Conservation (phyloP, 1,284 basidiomycete species). For the Apiotrichum gracile region DNA sequence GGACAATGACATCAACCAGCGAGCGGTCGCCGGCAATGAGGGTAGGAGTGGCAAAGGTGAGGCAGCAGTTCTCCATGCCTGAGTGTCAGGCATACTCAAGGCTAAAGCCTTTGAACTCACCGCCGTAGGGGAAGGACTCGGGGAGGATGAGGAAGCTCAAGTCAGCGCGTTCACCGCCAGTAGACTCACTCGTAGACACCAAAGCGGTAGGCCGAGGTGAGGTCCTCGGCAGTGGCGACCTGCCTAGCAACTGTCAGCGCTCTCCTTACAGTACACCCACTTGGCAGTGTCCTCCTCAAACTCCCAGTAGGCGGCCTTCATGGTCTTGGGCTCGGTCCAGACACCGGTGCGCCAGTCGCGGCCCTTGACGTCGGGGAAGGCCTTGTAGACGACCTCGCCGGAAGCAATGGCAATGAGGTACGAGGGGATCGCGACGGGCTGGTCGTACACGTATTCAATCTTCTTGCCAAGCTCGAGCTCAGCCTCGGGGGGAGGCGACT, state of each 20-base stretch:
- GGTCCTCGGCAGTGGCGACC: constrained; percentile 64
- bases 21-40: constrained; percentile 75
- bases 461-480: constrained; percentile 62
- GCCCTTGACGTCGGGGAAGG: constrained; percentile 58
- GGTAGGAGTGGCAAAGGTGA: constrained; percentile 82
- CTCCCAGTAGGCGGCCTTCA: constrained; percentile 78
- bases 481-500: constrained; percentile 63
- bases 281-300: constrained; percentile 76
- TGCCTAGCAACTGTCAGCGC: constrained; percentile 6
- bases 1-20: constrained; percentile 77
- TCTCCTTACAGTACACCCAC: constrained; percentile 42
- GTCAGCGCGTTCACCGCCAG: background rate
- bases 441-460: constrained; percentile 46
- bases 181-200: constrained; percentile 66
- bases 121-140: constrained; percentile 87
- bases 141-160: constrained; percentile 71
- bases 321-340: constrained; percentile 80
- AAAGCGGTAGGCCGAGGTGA: constrained; percentile 73
- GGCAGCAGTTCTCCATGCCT: constrained; percentile 55
- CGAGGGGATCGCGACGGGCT: constrained; percentile 77
- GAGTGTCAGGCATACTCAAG: background rate
- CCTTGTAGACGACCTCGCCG: constrained; percentile 70
- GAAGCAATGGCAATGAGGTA: constrained; percentile 83
- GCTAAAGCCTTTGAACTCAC: constrained; percentile 54
- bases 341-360: constrained; percentile 73